A percentile compares a stretch with the other conserved stretches of the same genome.
These are phyloP conservation scores for Musa schizocarpa DNA, from an alignment of 176 grass and related monocot genomes.

Conservation along the genomic window DNA sequence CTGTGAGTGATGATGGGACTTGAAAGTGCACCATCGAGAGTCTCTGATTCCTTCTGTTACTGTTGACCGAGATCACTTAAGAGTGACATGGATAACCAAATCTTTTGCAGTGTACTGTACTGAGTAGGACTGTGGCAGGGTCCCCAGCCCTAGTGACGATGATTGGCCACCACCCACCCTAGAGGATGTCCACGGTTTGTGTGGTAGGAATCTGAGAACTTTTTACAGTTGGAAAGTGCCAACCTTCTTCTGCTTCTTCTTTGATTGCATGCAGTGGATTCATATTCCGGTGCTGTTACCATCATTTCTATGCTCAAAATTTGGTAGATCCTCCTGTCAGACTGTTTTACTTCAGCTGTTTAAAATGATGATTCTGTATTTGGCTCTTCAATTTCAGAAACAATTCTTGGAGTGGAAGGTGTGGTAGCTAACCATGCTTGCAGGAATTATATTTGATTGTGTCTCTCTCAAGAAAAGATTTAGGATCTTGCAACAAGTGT, in stretches of 20 bases:
- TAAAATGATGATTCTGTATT: too few species aligned
- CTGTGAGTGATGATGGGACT: conserved; percentile 1
- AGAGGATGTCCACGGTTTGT: conserved; percentile 30
- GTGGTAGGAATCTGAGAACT: conserved; percentile 32
- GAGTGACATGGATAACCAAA: conserved; percentile 25
- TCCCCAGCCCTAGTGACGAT: conserved; percentile 24
- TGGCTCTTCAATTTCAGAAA: too few species aligned
- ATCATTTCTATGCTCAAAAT: neutral
- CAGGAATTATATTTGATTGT: too few species aligned
- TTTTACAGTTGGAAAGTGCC: neutral
- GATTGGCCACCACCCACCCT: conserved; percentile 30
- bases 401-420: neutral
- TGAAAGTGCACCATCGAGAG: conserved; percentile 20
- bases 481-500: too few species aligned
- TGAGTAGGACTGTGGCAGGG: conserved; percentile 25
- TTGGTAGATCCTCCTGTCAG: neutral
- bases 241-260: conserved; percentile 7
- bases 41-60: conserved; percentile 36
- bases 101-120: conserved; percentile 24
- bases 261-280: neutral
- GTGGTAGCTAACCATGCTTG: neutral
- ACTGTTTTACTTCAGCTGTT: neutral
- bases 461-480: too few species aligned
- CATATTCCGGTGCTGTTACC: neutral
- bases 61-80: conserved; percentile 22